Percentiles rank a stretch among this genome's conserved stretches.
phyloP scores from a whole-genome alignment of 768 basidiomycete species.

The Cystofilobasidium macerans region DNA sequence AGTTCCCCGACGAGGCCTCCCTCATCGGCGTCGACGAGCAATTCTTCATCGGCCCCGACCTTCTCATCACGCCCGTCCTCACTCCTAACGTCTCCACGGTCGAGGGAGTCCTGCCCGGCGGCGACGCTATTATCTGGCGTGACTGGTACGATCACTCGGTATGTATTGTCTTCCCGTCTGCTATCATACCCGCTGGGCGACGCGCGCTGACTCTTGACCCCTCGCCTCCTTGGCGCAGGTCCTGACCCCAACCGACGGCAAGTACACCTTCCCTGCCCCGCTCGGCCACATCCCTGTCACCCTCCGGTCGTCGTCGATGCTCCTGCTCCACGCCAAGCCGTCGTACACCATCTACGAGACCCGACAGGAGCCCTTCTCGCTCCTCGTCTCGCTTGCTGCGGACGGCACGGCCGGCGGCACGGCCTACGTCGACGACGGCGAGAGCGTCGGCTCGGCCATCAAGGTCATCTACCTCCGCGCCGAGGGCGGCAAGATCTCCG shows the following conservation, averaged over 20 bases:
- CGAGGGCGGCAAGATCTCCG: conserved; percentile 6
- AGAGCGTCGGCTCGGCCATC: conserved; percentile 50
- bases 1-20: conserved; percentile 59
- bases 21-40: conserved; percentile 45
- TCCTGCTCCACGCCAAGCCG: conserved; percentile 54
- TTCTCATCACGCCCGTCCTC: conserved; percentile 67
- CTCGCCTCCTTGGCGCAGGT: not conserved
- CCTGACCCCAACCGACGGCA: not conserved
- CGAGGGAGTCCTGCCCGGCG: conserved; percentile 56
- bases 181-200: too few relatives aligned
- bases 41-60: conserved; percentile 58
- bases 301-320: conserved; percentile 46
- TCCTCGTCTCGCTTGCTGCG: conserved; percentile 50
- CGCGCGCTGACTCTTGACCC: not conserved
- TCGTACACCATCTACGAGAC: conserved; percentile 62
- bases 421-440: conserved; percentile 62
- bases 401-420: conserved; percentile 49
- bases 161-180: not conserved
- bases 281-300: conserved; percentile 67
- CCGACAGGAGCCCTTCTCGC: conserved; percentile 49
- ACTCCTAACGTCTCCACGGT: conserved; percentile 58
- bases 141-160: conserved; percentile 62
- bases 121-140: conserved; percentile 48
- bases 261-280: conserved; percentile 49
- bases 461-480: conserved; percentile 41